Evolutionary conservation across 306 rosid species (phyloP), one percentile per base, ranked within the genome.

Genomic region (Cicer bijugum): DNA sequence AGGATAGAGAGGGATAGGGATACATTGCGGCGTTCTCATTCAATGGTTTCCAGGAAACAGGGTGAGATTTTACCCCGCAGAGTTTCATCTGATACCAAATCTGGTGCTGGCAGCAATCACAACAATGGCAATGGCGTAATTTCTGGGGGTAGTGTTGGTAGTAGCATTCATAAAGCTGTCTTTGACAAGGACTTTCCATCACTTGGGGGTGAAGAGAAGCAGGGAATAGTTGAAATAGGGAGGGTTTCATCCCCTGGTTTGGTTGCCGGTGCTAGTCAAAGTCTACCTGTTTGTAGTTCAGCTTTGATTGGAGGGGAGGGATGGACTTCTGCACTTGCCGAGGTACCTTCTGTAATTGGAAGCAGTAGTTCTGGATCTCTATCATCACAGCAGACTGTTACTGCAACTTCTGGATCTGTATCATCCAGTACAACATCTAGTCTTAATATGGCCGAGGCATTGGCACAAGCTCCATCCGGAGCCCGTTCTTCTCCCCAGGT

Each of bases 101-200:
- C 63, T 72, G 53, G 83, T 77, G 81, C 77, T 65, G 82, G 48
- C 78, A 84, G 85, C 82, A 85, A 45, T 70, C 77, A 80, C 67
- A 87, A 61, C 81, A 86, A 82, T 82, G 89, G 86, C 47, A 89
- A 89, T 81, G 96, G 87, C 60, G 38, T 83, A 68, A 83, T 81
- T 60, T 82, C 94, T 82, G 91, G 84, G 72, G 74, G 69, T 67
- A 77, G 79, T 66, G 59, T 85, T 74, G 82, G 87, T 70, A 75
- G 82, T 80, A 84, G 84, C 78, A 77, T 81, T 79, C 94, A 88
- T 51, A 91, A 93, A 82, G 87, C 88, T 15, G 97, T 85, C 65
- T 93, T 93, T 82, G 98, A 93, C 71, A 91, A 91, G 82, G 98
- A 91, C 82, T 93, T 93, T 69, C 98, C 98, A 15, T 88, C 97